A percentile compares a stretch with the other conserved stretches of the same genome.
Evolutionary conservation across 1,284 basidiomycete genomes (phyloP).

Genomic region (Dichomitus squalens): DNA sequence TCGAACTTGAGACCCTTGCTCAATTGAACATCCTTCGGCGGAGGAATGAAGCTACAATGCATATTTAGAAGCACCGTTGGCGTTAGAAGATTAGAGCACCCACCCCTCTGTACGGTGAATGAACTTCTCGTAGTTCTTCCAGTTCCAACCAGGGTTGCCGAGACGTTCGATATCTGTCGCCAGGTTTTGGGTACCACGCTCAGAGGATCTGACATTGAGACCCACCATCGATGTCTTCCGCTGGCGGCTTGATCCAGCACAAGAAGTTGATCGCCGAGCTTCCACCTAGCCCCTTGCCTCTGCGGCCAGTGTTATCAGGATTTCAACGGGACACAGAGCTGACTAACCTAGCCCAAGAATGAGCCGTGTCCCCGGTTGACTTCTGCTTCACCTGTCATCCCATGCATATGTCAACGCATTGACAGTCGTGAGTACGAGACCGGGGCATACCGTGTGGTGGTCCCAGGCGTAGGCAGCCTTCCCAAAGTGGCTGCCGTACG

Average conservation of each 20-base stretch:
- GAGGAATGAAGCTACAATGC: slow-evolving; percentile 24
- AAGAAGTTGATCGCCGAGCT: slow-evolving; percentile 29
- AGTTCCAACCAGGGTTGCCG: slow-evolving; percentile 31
- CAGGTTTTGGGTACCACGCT: not conserved
- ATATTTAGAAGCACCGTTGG: not conserved
- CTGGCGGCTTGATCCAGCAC: slow-evolving; percentile 25
- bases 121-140: slow-evolving; percentile 28
- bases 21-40: slow-evolving; percentile 17
- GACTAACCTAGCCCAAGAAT: slow-evolving; percentile 22
- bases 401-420: not conserved
- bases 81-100: not conserved
- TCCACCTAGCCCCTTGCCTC: slow-evolving; percentile 29
- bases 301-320: not conserved
- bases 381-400: slow-evolving; percentile 22
- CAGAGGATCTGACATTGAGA: not conserved
- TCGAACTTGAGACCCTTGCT: slow-evolving; percentile 23
- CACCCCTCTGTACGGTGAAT: slow-evolving; percentile 23
- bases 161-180: slow-evolving; percentile 26
- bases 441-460: slow-evolving; percentile 30
- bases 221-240: slow-evolving; percentile 25
- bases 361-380: slow-evolving; percentile 9
- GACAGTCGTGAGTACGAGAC: not conserved
- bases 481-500: slow-evolving; percentile 32
- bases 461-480: slow-evolving; percentile 31
- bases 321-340: not conserved